Base-by-base conservation (phyloP, 2,329 filamentous ascomycete genomes). In the Penicillium nordicum region DNA sequence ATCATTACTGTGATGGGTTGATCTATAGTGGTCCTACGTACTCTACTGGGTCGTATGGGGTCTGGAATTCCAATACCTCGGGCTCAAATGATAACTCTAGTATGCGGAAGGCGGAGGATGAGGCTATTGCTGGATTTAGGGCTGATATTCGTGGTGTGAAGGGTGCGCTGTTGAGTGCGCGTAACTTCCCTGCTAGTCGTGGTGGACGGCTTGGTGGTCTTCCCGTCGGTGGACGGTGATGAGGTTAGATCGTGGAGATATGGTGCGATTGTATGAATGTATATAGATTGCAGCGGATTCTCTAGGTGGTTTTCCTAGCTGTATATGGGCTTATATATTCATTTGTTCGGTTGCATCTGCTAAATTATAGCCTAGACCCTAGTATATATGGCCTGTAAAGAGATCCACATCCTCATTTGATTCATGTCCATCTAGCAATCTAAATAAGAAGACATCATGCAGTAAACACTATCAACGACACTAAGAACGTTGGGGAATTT, bases 121-220 rank as follows among this genome's bases (percentile, higher is more conserved):
- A 85, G 64, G 82, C 81, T n/a, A 79, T 86, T 54, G 77, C 82
- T 14, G 75, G 77, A 36, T 73, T 87, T 60, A 84, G 82, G 69
- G 77, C 78, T 41, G 84, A 87, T 63, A 86, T 88, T 50, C 73
- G 84, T 54, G 79, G 82, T 34, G 80, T 87, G 21, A 88, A 88
- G 69, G 85, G 84, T 12, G 83, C 84, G 3, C 74, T 88, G 54
- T 68, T 88, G 59, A 86, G 83, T 67, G 82, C 84, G 9, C 81
- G 82, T 60, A 84, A 86, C 59, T 88, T 88, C 61, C 82, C 80
- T 36, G 58, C 72, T 12, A 67, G 71, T 52, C 67, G 69, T 9
- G 68, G 65, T 8, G 65, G 66, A 18, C 60, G 66, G 27, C 60
- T 66, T 25, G 64, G 61, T 49, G 60, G 61, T 43, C 53, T 64